Percentiles rank a stretch among this genome's conserved stretches.
These are phyloP conservation scores for Ormosia emarginata DNA, from an alignment of 306 rosid species.

Conservation along the genomic window DNA sequence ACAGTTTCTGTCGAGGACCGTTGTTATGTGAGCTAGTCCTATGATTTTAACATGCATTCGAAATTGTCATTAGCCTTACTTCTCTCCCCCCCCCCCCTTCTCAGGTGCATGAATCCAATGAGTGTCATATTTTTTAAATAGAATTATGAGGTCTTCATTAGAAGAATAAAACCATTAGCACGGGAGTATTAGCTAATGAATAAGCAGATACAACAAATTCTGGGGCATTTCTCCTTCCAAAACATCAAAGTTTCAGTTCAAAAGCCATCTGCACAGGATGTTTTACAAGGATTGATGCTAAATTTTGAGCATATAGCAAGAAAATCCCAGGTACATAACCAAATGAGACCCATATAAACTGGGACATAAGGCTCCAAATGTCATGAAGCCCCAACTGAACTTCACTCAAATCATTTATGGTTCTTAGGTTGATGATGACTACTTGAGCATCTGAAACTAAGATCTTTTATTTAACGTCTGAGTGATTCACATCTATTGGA, in stretches of 20 bases:
- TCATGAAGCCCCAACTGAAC: neutral
- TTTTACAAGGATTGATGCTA: neutral
- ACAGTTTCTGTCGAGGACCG: neutral
- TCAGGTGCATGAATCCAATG: too few relatives aligned
- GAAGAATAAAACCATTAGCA: neutral
- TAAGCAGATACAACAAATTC: neutral
- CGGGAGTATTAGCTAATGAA: neutral
- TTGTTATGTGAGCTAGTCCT: slow-evolving; percentile 3
- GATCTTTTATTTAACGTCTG: neutral
- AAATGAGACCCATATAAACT: neutral
- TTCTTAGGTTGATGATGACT: neutral
- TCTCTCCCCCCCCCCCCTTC: too few relatives aligned
- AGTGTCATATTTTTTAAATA: too few relatives aligned
- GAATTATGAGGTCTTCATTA: neutral
- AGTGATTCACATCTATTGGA: neutral
- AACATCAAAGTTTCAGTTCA: neutral
- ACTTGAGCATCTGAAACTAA: neutral
- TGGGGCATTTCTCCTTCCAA: neutral
- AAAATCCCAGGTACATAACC: neutral
- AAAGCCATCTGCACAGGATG: neutral
- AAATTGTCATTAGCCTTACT: too few relatives aligned
- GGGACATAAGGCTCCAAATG: neutral
- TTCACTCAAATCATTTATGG: slow-evolving; percentile 7
- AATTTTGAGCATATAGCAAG: neutral
- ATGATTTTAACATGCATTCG: too few relatives aligned